Evolutionary conservation across 1,284 basidiomycete species (phyloP).

Genomic region (Leccinum pallidistipes): DNA sequence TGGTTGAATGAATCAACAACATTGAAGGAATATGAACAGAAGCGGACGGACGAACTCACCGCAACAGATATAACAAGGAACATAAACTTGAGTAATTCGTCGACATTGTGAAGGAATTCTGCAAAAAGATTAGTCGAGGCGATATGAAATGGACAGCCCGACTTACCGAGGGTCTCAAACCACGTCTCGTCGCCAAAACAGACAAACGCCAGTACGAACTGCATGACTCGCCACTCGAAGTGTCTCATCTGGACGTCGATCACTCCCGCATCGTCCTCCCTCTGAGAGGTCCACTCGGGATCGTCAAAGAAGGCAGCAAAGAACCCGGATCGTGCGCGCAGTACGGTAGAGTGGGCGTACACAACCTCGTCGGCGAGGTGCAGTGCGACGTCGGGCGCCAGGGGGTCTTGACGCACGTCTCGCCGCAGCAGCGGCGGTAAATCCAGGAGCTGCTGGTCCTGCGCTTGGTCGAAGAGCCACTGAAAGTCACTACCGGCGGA

Average conservation of each 20-base stretch:
- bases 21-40: background rate
- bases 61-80: constrained; percentile 87
- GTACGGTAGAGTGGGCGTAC: constrained; percentile 69
- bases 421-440: constrained; percentile 10
- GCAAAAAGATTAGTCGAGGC: constrained; percentile 2
- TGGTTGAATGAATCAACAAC: constrained; percentile 35
- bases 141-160: constrained; percentile 1
- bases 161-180: constrained; percentile 73
- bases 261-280: constrained; percentile 56
- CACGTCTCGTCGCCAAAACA: constrained; percentile 81
- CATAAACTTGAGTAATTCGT: constrained; percentile 85
- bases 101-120: constrained; percentile 68
- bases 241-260: constrained; percentile 75
- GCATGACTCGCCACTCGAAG: constrained; percentile 73
- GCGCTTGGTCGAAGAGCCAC: constrained; percentile 43
- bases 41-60: constrained; percentile 44
- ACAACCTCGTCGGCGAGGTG: constrained; percentile 72
- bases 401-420: constrained; percentile 20
- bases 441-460: constrained; percentile 11
- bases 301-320: constrained; percentile 89
- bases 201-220: constrained; percentile 76
- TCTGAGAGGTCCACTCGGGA: constrained; percentile 73
- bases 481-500: constrained; percentile 52
- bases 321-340: constrained; percentile 84
- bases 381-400: constrained; percentile 73